Percentiles rank a stretch among this genome's conserved stretches.
Evolutionary conservation across 2,329 filamentous ascomycete genomes (phyloP).

Genomic region (Parascedosporium putredinis): DNA sequence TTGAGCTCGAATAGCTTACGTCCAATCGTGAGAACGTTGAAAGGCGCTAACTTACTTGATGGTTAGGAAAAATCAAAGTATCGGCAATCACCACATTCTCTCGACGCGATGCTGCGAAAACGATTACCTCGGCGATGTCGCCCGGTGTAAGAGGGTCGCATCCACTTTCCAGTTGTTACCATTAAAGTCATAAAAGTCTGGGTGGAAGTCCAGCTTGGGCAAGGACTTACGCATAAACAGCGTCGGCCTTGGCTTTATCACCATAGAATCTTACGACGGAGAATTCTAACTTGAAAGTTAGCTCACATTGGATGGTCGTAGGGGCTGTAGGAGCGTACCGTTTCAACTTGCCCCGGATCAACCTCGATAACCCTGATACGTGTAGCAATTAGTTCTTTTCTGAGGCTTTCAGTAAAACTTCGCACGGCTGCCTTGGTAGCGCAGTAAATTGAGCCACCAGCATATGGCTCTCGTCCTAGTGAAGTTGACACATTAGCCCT

Average conservation of each 20-base stretch:
- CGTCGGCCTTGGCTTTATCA: conserved; percentile 80
- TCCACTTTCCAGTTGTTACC: conserved; percentile 45
- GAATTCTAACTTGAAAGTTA: conserved; percentile 54
- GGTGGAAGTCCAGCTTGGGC: not conserved
- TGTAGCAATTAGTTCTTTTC: conserved; percentile 73
- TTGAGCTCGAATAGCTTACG: too few relatives aligned
- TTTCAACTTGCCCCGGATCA: conserved; percentile 89
- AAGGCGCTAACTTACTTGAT: conserved; percentile 58
- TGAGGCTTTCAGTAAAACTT: conserved; percentile 71
- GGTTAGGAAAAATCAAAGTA: conserved; percentile 75
- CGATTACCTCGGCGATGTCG: conserved; percentile 83
- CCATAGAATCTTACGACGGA: conserved; percentile 80
- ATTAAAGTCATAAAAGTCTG: too few relatives aligned
- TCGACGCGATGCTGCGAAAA: conserved; percentile 71
- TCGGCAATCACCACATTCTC: conserved; percentile 91
- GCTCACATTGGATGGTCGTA: not conserved
- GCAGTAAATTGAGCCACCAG: conserved; percentile 84
- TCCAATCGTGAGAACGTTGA: too few relatives aligned
- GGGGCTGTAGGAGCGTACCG: conserved; percentile 33
- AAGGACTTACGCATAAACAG: conserved; percentile 66
- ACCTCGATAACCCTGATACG: conserved; percentile 78
- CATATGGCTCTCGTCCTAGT: conserved; percentile 65
- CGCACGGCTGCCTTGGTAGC: conserved; percentile 84
- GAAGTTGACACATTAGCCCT: not conserved
- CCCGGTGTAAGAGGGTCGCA: conserved; percentile 78